A percentile compares a stretch with the other conserved stretches of the same genome.
phyloP scores from a whole-genome alignment of 495 filamentous ascomycete species.

The Usnea hakonensis region DNA sequence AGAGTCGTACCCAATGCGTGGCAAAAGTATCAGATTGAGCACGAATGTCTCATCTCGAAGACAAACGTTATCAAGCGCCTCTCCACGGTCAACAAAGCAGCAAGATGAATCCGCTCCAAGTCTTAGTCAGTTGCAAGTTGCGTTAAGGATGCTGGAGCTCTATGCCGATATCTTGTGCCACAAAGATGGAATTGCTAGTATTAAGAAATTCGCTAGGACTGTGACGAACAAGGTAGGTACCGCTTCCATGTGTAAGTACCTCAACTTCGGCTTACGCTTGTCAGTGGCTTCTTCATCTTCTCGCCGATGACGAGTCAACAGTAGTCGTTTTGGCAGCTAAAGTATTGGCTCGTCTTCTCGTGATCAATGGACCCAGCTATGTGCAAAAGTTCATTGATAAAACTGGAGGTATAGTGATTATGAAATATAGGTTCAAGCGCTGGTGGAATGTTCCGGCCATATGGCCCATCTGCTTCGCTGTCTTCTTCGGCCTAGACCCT shows the following conservation, averaged over 20 bases:
- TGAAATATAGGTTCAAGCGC: conserved; percentile 69
- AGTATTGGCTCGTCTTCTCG: conserved; percentile 78
- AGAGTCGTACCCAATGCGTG: conserved; percentile 22
- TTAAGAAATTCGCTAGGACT: conserved; percentile 84
- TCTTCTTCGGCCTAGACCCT: conserved; percentile 78
- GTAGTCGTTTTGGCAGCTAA: conserved; percentile 75
- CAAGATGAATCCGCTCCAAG: conserved; percentile 8
- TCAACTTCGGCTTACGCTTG: conserved; percentile 21
- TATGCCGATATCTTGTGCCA: conserved; percentile 79
- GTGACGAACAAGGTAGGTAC: conserved; percentile 86
- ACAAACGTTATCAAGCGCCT: conserved; percentile 30
- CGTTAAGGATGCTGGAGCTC: conserved; percentile 68
- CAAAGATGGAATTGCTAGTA: conserved; percentile 51
- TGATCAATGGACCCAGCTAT: conserved; percentile 69
- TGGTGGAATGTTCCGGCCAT: conserved; percentile 84
- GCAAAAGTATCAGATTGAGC: conserved; percentile 43
- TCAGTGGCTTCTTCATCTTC: conserved; percentile 89
- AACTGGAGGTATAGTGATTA: conserved; percentile 75
- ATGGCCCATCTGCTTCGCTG: conserved; percentile 85
- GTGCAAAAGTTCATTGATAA: conserved; percentile 78
- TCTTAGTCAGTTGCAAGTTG: conserved; percentile 48
- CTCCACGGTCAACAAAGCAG: neutral
- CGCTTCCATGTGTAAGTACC: neutral
- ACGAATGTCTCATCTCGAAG: conserved; percentile 25
- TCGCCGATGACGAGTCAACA: conserved; percentile 78